Evolutionary conservation across 2,329 filamentous ascomycete genomes (phyloP).

Genomic region (Emergomyces africanus): DNA sequence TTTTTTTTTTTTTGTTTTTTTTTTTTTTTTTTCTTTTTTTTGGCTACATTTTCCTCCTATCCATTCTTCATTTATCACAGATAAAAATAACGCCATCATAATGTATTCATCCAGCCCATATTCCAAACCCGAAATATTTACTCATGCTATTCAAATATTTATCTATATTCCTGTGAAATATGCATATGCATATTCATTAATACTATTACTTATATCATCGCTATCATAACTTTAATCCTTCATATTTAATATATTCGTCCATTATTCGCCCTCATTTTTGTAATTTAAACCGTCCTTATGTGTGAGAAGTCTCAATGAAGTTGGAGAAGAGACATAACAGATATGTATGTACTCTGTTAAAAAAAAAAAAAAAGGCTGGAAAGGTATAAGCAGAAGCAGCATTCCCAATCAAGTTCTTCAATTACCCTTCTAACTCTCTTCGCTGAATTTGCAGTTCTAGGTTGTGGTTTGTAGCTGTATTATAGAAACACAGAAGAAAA

Average conservation of each 20-base stretch:
- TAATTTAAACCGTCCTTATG: neutral
- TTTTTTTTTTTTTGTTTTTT: conserved; percentile 5
- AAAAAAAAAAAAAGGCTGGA: too few species aligned
- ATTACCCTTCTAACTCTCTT: neutral
- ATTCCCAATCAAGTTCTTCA: neutral
- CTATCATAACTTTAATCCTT: too few species aligned
- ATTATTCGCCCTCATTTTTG: neutral
- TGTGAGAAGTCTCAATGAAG: too few species aligned
- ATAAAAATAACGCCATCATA: neutral
- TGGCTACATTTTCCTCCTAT: too few species aligned
- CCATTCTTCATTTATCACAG: neutral
- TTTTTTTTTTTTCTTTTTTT: conserved; percentile 8
- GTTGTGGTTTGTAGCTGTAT: neutral
- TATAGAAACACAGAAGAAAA: too few species aligned
- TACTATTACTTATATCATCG: too few species aligned
- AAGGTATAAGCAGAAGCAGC: too few species aligned
- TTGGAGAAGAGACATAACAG: too few species aligned
- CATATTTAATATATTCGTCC: neutral
- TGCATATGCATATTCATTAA: neutral
- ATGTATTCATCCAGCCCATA: neutral
- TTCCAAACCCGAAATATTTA: neutral
- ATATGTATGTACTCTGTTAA: too few species aligned
- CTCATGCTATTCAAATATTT: neutral
- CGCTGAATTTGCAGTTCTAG: neutral
- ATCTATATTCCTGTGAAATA: neutral